Conservation (phyloP, 2,329 filamentous ascomycete genomes). For the Pyrenophora teres region DNA sequence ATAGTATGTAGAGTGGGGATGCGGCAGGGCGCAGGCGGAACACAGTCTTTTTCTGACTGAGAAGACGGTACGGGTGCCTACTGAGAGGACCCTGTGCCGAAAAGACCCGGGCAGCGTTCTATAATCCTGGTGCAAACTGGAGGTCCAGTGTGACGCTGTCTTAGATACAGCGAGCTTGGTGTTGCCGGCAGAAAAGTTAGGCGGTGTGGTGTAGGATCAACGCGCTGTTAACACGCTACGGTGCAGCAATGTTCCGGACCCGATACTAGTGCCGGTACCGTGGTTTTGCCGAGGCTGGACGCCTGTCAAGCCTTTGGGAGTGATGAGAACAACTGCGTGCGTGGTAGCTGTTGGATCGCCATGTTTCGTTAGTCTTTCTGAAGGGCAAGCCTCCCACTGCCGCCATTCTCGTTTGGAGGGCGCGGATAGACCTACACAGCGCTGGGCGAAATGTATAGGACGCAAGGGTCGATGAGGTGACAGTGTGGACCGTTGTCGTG, state of each 20-base stretch:
- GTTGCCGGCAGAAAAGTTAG: conserved; percentile 30
- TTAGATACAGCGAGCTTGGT: conserved; percentile 4
- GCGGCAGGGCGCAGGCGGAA: background rate
- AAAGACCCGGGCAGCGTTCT: conserved; percentile 1
- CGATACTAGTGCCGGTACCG: conserved; percentile 3
- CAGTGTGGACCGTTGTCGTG: conserved; percentile 8
- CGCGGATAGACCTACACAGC: conserved; percentile 39
- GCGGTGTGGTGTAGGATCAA: conserved; percentile 24
- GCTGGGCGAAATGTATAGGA: conserved; percentile 28
- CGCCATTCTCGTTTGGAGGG: conserved; percentile 34
- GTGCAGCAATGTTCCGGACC: conserved; percentile 15
- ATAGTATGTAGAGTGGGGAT: background rate
- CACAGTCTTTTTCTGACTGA: background rate
- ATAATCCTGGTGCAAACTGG: background rate
- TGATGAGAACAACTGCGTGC: conserved; percentile 15
- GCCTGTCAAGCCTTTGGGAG: conserved; percentile 11
- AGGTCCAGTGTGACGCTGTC: background rate
- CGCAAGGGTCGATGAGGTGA: conserved; percentile 11
- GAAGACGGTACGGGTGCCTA: background rate
- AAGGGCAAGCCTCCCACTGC: conserved; percentile 36
- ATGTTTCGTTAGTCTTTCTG: conserved; percentile 38
- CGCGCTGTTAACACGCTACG: conserved; percentile 13
- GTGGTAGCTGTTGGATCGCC: conserved; percentile 26
- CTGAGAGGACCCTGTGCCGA: conserved; percentile 2
- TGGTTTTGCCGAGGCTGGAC: conserved; percentile 1